Base-by-base conservation (phyloP, 257 asterid genomes). In the Lycium ferocissimum region DNA sequence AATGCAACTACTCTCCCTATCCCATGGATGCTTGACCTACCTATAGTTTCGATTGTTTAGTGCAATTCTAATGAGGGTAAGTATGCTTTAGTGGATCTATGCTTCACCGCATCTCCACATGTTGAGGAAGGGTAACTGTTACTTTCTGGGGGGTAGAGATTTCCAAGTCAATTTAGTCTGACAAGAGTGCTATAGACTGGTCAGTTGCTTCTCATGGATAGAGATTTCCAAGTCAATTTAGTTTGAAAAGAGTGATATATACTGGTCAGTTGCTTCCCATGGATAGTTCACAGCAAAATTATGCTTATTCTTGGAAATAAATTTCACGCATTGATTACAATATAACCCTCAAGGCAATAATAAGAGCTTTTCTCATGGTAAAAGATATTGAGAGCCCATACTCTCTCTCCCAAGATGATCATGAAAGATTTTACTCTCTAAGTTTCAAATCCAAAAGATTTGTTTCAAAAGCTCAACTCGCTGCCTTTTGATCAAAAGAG, bases 331-430 rank as follows among this genome's bases (percentile, higher is more conserved):
- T 9, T 73, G 81, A 33, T 12, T 47, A 47, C 57, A 73, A 47
- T 15, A 73, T 8, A 73, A 73, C 58, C 59, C 80, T 45, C 80
- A 45, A 6, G 59, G 40, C 80, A 73, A 45, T 73, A 73, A 20
- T 62, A 20, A 62, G 70, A 62, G 70, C 15, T 62, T 22, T 62
- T 62, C 38, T 62, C 70, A 22, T 22, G 70, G 15, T 62, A 62
- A 62, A 20, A 22, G 15, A 0, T 62, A 22, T 20, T 2, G 61
- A 20, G 20, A 20, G 61, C 81, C 59, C 20, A 13, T 7, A 20
- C 4, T 47, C 20, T 73, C 1, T 73, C 61, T 49, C 43, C 33
- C 5, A 7, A 73, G 40, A 11, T 13, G 35, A 10, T n/a, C 59
- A 20, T 20, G 43, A 47, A 47, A 73, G n/a, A 20, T 73, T 47